Evolutionary conservation across 768 basidiomycete species (phyloP).

Genomic region (Boletus rubescentipes): DNA sequence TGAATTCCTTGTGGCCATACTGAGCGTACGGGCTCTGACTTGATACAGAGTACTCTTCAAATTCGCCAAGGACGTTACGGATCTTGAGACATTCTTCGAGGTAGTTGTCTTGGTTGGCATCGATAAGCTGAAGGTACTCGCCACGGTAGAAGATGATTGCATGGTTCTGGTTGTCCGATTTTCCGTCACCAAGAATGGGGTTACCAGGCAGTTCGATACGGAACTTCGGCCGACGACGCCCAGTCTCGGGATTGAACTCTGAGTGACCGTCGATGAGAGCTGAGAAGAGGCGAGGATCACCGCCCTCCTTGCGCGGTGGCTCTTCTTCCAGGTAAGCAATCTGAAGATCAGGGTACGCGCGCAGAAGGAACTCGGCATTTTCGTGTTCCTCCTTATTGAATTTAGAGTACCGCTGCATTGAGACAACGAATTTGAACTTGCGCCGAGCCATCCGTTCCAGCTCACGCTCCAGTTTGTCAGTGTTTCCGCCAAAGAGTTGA

Average conservation of each 20-base stretch:
- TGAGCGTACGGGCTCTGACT: conserved; percentile 90
- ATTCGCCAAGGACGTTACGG: conserved; percentile 95
- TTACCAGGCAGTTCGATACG: conserved; percentile 98
- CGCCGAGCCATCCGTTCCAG: conserved; percentile 96
- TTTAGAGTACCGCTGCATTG: conserved; percentile 99
- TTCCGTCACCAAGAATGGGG: conserved; percentile 98
- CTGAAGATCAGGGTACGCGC: conserved; percentile 97
- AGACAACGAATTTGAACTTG: conserved; percentile 99
- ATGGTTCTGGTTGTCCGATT: conserved; percentile 99
- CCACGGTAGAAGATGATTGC: conserved; percentile 99
- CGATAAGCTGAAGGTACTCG: conserved; percentile 98
- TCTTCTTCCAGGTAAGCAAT: conserved; percentile 99
- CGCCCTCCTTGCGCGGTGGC: conserved; percentile 88
- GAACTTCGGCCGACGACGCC: conserved; percentile 92
- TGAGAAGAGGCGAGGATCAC: conserved; percentile 93
- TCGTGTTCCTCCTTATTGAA: conserved; percentile 99
- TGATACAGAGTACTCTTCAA: conserved; percentile 88
- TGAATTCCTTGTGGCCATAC: conserved; percentile 87
- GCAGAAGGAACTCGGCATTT: conserved; percentile 96
- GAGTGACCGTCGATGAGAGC: conserved; percentile 97
- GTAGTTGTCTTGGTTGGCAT: conserved; percentile 99
- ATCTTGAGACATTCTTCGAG: conserved; percentile 99
- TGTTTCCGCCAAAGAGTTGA: conserved; percentile 95
- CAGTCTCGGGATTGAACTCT: conserved; percentile 88
- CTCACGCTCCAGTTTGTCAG: conserved; percentile 93